A percentile compares a stretch with the other conserved stretches of the same genome.
These are phyloP conservation scores for Kazachstania bromeliacearum DNA, from an alignment of 805 yeast species.

Conservation along the genomic window DNA sequence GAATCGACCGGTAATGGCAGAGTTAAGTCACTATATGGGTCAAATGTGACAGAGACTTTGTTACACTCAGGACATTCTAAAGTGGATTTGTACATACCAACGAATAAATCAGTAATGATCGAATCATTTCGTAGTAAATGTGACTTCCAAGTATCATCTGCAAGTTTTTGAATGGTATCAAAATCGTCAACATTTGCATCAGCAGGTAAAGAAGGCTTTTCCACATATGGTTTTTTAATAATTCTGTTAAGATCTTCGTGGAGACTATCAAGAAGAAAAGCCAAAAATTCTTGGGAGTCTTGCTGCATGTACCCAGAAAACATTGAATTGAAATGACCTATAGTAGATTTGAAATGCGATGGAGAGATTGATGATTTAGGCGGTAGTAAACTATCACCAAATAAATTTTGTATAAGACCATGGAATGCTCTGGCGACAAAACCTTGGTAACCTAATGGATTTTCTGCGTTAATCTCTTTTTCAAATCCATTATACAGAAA, in stretches of 20 bases:
- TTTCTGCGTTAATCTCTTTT: constrained; percentile 59
- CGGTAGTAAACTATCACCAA: constrained; percentile 28
- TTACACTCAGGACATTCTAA: constrained; percentile 78
- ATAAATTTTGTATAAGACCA: constrained; percentile 50
- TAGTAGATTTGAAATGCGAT: constrained; percentile 61
- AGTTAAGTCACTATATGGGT: constrained; percentile 86
- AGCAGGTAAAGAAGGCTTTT: constrained; percentile 66
- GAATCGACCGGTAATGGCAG: constrained; percentile 75
- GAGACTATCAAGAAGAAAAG: constrained; percentile 79
- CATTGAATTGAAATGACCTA: constrained; percentile 73
- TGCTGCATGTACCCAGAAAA: constrained; percentile 87
- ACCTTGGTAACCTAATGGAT: constrained; percentile 83
- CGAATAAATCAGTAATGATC: constrained; percentile 72
- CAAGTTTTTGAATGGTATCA: constrained; percentile 49
- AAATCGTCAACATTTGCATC: constrained; percentile 51
- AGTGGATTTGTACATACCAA: constrained; percentile 86
- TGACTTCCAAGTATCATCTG: constrained; percentile 68
- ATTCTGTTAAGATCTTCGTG: constrained; percentile 91
- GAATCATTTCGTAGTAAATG: constrained; percentile 80
- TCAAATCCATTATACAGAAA: constrained; percentile 54
- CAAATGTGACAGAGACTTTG: constrained; percentile 79
- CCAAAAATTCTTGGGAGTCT: constrained; percentile 89
- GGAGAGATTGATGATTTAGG: constrained; percentile 43
- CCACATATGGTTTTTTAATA: constrained; percentile 71
- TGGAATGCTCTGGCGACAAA: constrained; percentile 73